Base-by-base conservation (phyloP, 2,329 filamentous ascomycete genomes). In the Clarireedia paspali region DNA sequence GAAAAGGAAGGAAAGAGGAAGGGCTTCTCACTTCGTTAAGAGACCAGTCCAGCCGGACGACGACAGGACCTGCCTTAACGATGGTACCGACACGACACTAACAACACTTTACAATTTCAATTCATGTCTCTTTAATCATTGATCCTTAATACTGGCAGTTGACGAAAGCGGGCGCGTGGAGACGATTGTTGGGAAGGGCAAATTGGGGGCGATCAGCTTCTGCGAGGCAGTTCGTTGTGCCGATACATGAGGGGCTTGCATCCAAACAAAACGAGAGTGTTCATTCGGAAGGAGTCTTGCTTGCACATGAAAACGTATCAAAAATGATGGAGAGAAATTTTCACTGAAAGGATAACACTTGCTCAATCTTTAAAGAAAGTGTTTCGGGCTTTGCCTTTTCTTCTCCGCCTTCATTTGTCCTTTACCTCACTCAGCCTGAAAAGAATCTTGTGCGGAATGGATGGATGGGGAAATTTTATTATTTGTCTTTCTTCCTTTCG, bases 1-100 rank as follows among this genome's bases (percentile, higher is more conserved):
- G 94, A 97, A 78, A 91, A 97, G 79, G 92, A 97, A 80, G 87
- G 87, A 77, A 96, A 96, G 87, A 89, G 91, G 77, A 97, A 97
- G 89, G 92, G 92, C 59, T 99, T 99, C 83, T 99, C 94, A 64
- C 88, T 99, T 72, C 91, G 94, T 76, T 95, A 92, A 84, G 63
- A 46, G 6, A 24, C 12, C 23, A 14, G 12, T 7, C 6, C 23
- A 14, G 12, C 23, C 42, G 23, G 5, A 17, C 34, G 39, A 50
- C 26, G 15, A 48, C 7, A 51, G 47, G 53, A 7, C 40, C 46
- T 55, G 52, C 52, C 46, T 50, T 50, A 14, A 42, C 39, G 39
- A 55, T 51, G 53, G 53, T 55, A 46, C 53, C 47, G 40, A 55
- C 27, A 55, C 53, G 27, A 45, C 27, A 45, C 38, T 45, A 17